Conservation (phyloP, 805 yeast genomes). For the Dipodascopsis uninucleata region DNA sequence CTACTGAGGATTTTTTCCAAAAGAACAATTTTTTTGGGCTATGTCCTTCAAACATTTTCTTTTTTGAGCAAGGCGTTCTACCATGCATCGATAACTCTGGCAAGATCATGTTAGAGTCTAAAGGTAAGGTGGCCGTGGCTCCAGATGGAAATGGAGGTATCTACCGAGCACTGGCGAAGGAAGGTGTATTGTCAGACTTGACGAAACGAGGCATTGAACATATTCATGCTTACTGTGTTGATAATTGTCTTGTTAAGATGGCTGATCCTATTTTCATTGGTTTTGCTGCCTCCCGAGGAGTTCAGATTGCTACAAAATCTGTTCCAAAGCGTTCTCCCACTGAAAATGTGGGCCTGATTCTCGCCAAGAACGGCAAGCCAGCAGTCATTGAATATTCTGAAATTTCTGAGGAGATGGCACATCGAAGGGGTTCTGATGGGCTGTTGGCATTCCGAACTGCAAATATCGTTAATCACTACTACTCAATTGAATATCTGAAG, state of each 20-base stretch:
- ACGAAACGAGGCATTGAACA: constrained; percentile 68
- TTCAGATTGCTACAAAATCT: constrained; percentile 84
- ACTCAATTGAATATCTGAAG: constrained; percentile 70
- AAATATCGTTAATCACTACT: constrained; percentile 94
- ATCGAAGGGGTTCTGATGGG: constrained; percentile 39
- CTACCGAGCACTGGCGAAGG: constrained; percentile 71
- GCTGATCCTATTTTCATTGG: constrained; percentile 93
- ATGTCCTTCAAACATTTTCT: constrained; percentile 52
- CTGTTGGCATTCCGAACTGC: constrained; percentile 83
- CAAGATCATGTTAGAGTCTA: constrained; percentile 60
- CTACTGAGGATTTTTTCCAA: constrained; percentile 69
- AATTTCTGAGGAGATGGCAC: constrained; percentile 69
- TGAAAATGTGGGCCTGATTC: constrained; percentile 92
- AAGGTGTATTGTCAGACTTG: constrained; percentile 67
- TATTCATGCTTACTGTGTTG: constrained; percentile 95
- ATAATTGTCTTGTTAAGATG: constrained; percentile 83
- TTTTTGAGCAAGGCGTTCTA: constrained; percentile 91
- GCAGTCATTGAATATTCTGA: constrained; percentile 95
- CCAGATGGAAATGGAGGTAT: constrained; percentile 99
- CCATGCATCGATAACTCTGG: constrained; percentile 83
- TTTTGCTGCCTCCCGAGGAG: constrained; percentile 63
- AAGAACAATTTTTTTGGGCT: constrained; percentile 70
- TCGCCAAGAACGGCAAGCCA: constrained; percentile 55
- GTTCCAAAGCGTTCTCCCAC: constrained; percentile 85
- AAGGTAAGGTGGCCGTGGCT: constrained; percentile 62